Evolutionary conservation across 352 stramenopile species (phyloP), one percentile per base, ranked within the genome.

Genomic region (Phytophthora nicotianae): DNA sequence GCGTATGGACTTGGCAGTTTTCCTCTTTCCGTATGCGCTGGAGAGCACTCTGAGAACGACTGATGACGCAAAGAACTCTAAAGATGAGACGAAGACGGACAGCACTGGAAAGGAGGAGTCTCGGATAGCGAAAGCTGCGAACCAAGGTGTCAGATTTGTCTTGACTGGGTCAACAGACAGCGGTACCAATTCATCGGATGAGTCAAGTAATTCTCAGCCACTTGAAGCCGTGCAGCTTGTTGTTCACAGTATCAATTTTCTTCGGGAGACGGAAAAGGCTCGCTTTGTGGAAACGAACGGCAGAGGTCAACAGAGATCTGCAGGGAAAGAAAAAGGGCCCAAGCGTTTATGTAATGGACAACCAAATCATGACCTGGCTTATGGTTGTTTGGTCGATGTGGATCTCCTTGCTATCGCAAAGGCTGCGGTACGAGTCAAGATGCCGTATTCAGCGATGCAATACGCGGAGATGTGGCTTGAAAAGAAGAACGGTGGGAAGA

Each of bases 381-480:
- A 94, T 55, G 69, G 60, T 10, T 92, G 81, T 21, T 53, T 89
- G 27, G 45, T 91, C 20, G 74, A 92, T 23, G 64, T 89, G 5
- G 70, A 90, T 42, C 68, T 91, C 20, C 65, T 95, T 14, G 58
- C 85, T 26, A 53, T 96, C 42, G 88, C 88, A 4, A 70, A 68
- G 20, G 79, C 86, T 17, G 81, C 88, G 4, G 70, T 93, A 14
- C 59, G 59, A 8, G 83, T 88, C 4, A 89, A 95, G 43, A 94
- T 96, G 84, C 88, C 88, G 7, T 96, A 92, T 46, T 93, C 86
- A 17, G 85, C 88, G 1, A 93, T 96, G 82, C 88, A 96, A 50
- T 96, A 90, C 51, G 81, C 91, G n/a, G 88, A 96, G 56, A 89
- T 93, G 85, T 93, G 84, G 79, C 58, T 96, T 4, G 88, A 96